These are phyloP conservation scores for Globisporangium carolinianum DNA, from an alignment of 352 stramenopile genomes.

Conservation along the genomic window DNA sequence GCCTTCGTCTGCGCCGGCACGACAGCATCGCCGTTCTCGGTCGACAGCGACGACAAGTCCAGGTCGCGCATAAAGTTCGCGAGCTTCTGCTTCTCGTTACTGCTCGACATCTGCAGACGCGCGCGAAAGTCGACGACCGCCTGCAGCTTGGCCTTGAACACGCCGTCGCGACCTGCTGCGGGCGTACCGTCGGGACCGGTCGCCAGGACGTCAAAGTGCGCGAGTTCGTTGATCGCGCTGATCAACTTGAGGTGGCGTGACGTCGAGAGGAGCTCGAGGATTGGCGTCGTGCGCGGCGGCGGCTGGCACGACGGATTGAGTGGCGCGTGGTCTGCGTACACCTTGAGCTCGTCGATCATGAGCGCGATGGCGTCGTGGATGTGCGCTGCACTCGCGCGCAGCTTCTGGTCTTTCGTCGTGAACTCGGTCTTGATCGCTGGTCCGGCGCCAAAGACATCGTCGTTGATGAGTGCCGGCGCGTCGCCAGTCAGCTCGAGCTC, in stretches of 20 bases:
- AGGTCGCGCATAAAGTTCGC: conserved; percentile 31
- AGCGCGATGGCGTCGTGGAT: conserved; percentile 52
- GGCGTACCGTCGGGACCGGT: conserved; percentile 13
- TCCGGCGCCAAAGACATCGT: conserved; percentile 46
- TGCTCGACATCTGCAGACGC: conserved; percentile 62
- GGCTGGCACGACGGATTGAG: conserved; percentile 43
- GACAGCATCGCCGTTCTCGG: background rate
- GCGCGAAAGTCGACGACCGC: conserved; percentile 65
- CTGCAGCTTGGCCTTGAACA: conserved; percentile 57
- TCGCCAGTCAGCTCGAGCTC: conserved; percentile 21
- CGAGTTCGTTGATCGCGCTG: conserved; percentile 67
- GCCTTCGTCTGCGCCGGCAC: background rate
- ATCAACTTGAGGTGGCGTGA: conserved; percentile 69
- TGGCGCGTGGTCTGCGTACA: conserved; percentile 45
- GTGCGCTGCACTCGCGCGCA: conserved; percentile 45
- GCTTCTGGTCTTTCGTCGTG: conserved; percentile 61
- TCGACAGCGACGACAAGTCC: conserved; percentile 8
- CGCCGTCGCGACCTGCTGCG: conserved; percentile 16
- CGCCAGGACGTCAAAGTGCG: conserved; percentile 42
- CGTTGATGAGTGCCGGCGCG: conserved; percentile 24
- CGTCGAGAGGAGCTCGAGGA: conserved; percentile 66
- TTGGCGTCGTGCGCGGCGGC: conserved; percentile 37
- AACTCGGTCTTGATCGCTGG: conserved; percentile 73
- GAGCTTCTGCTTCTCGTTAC: conserved; percentile 67
- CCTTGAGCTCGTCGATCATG: conserved; percentile 64